Evolutionary conservation across 2,329 filamentous ascomycete genomes (phyloP).

Genomic region (Talaromyces islandicus): DNA sequence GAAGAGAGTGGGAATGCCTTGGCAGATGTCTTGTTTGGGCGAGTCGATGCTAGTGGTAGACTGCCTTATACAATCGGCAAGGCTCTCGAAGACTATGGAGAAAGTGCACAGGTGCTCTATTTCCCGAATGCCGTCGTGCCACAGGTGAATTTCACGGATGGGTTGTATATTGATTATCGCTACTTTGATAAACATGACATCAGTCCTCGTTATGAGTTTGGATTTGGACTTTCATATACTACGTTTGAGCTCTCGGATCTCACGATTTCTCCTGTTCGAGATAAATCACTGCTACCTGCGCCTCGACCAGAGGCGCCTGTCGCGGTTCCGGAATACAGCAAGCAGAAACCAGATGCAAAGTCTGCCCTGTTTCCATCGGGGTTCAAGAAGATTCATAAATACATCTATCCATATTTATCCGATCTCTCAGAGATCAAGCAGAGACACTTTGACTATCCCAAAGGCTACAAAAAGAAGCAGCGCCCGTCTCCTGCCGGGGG

Average conservation of each 20-base stretch:
- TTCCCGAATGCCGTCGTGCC: constrained; percentile 63
- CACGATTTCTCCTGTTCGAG: constrained; percentile 41
- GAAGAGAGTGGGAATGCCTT: constrained; percentile 82
- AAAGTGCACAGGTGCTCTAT: constrained; percentile 63
- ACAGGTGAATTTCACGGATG: constrained; percentile 78
- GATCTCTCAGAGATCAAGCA: constrained; percentile 41
- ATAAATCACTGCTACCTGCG: constrained; percentile 45
- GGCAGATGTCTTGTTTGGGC: constrained; percentile 71
- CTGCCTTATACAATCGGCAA: constrained; percentile 84
- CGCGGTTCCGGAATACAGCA: constrained; percentile 51
- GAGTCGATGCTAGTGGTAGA: constrained; percentile 71
- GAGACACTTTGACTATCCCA: constrained; percentile 46
- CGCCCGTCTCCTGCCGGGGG: constrained; percentile 61
- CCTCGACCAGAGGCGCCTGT: constrained; percentile 35
- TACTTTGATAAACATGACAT: constrained; percentile 75
- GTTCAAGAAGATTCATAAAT: constrained; percentile 60
- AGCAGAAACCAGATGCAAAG: constrained; percentile 49
- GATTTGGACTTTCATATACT: constrained; percentile 79
- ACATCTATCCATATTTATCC: constrained; percentile 66
- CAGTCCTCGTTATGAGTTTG: constrained; percentile 76
- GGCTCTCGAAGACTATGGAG: constrained; percentile 68
- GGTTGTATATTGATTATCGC: constrained; percentile 83
- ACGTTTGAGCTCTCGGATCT: constrained; percentile 58
- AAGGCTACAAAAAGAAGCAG: constrained; percentile 48
- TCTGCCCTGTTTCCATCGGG: constrained; percentile 56